Evolutionary conservation across 169 alveolate genomes (phyloP).

Genomic region (Plasmodium cynomolgi): DNA sequence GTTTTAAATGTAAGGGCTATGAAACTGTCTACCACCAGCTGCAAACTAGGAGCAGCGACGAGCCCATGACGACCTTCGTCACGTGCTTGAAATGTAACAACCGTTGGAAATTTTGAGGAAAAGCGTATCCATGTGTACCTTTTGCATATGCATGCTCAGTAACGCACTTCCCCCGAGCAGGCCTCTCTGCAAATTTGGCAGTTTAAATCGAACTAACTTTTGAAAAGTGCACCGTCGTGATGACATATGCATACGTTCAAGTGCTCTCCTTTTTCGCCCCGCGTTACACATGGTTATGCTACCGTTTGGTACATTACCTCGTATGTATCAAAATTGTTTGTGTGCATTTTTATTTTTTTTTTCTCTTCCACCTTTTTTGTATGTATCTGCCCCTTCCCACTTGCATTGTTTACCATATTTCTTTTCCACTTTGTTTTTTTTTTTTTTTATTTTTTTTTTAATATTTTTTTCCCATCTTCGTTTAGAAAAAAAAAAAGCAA

Average conservation of each 20-base stretch:
- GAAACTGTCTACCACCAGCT: conserved; percentile 93
- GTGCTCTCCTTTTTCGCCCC: neutral
- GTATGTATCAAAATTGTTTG: conserved; percentile 5
- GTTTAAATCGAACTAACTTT: neutral
- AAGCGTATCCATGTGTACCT: neutral
- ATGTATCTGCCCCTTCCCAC: neutral
- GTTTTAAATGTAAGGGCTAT: conserved; percentile 93
- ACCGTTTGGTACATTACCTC: neutral
- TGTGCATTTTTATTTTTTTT: neutral
- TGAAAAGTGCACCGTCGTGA: conserved; percentile 3
- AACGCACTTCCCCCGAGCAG: neutral
- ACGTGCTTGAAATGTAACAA: conserved; percentile 95
- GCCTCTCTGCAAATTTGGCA: neutral
- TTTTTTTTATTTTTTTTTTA: neutral
- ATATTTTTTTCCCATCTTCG: neutral
- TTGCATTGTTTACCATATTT: neutral
- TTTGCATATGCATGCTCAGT: neutral
- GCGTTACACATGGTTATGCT: neutral
- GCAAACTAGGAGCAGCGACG: conserved; percentile 98
- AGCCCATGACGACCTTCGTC: conserved; percentile 99
- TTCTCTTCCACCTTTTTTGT: neutral
- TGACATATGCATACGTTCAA: neutral
- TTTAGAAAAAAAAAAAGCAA: neutral
- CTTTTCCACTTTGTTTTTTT: neutral
- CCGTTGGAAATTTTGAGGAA: conserved; percentile 92